Evolutionary conservation across 495 filamentous ascomycete species (phyloP).

Genomic region (Neurospora sp.): DNA sequence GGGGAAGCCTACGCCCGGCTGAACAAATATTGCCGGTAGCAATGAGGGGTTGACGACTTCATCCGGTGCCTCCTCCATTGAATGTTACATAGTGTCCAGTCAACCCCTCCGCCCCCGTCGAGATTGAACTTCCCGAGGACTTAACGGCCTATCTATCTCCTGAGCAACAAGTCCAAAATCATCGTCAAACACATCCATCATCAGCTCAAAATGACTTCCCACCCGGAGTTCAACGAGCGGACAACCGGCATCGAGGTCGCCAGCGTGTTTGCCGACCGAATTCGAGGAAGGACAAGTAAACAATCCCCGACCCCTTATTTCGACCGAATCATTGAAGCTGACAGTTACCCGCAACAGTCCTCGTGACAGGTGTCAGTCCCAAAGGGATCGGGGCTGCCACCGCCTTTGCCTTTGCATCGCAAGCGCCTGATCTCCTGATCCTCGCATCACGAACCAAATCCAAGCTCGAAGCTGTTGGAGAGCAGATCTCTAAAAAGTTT

Average conservation of each 20-base stretch:
- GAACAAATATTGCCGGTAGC: not conserved
- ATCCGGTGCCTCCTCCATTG: not conserved
- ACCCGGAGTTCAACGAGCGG: constrained; percentile 32
- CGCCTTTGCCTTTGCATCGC: constrained; percentile 43
- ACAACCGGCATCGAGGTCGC: constrained; percentile 37
- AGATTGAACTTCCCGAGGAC: not conserved
- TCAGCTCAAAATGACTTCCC: constrained; percentile 24
- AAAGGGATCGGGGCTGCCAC: constrained; percentile 43
- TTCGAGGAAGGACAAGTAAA: constrained; percentile 30
- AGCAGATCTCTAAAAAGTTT: constrained; percentile 24
- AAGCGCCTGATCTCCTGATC: constrained; percentile 40
- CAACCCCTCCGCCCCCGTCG: not conserved
- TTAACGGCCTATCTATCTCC: not conserved
- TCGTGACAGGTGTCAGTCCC: constrained; percentile 44
- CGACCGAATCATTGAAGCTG: not conserved
- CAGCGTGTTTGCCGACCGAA: constrained; percentile 26
- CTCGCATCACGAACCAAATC: constrained; percentile 43
- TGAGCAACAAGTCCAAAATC: not conserved
- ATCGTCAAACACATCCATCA: not conserved
- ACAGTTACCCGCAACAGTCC: constrained; percentile 8
- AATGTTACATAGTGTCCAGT: not conserved
- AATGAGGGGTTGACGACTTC: not conserved
- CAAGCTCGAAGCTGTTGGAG: constrained; percentile 39
- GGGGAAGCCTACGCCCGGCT: not conserved
- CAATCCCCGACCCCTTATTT: not conserved